These are phyloP conservation scores for Cystobasidium sp. DNA, from an alignment of 1,284 basidiomycete species.

Conservation along the genomic window DNA sequence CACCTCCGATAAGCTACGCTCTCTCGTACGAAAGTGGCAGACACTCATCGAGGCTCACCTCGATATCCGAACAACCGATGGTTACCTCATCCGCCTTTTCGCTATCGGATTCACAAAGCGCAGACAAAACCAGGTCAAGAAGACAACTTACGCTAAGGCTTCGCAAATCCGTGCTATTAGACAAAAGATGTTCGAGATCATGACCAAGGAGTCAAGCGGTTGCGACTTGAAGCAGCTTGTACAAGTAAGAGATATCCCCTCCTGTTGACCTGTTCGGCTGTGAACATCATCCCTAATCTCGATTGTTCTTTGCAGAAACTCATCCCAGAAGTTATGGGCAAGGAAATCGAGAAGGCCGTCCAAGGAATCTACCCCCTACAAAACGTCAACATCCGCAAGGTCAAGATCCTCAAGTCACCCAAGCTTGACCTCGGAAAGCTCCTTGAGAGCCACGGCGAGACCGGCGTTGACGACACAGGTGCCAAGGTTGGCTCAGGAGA, in stretches of 20 bases:
- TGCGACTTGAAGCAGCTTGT: constrained; percentile 91
- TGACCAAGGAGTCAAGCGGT: constrained; percentile 91
- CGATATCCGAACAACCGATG: constrained; percentile 99
- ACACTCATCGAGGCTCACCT: constrained; percentile 97
- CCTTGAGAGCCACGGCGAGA: constrained; percentile 92
- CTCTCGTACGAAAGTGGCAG: constrained; percentile 99
- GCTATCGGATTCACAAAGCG: constrained; percentile 99
- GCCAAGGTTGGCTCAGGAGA: constrained; percentile 49
- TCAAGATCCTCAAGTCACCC: constrained; percentile 86
- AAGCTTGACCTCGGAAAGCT: constrained; percentile 96
- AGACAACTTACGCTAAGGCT: constrained; percentile 97
- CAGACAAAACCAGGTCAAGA: constrained; percentile 93
- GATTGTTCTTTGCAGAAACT: constrained; percentile 78
- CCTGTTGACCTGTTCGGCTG: not conserved
- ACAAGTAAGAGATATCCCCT: constrained; percentile 31
- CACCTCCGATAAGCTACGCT: constrained; percentile 99
- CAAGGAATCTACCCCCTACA: constrained; percentile 96
- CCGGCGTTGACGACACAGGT: constrained; percentile 57
- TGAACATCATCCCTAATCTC: not conserved
- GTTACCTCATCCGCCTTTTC: constrained; percentile 98
- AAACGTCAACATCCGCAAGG: constrained; percentile 96
- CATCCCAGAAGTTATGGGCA: constrained; percentile 97
- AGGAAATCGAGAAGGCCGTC: constrained; percentile 98
- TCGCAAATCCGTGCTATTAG: constrained; percentile 96
- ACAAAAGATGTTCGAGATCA: constrained; percentile 99